A percentile compares a stretch with the other conserved stretches of the same genome.
Conservation (phyloP, 352 stramenopile genomes). For the Globisporangium splendens region DNA sequence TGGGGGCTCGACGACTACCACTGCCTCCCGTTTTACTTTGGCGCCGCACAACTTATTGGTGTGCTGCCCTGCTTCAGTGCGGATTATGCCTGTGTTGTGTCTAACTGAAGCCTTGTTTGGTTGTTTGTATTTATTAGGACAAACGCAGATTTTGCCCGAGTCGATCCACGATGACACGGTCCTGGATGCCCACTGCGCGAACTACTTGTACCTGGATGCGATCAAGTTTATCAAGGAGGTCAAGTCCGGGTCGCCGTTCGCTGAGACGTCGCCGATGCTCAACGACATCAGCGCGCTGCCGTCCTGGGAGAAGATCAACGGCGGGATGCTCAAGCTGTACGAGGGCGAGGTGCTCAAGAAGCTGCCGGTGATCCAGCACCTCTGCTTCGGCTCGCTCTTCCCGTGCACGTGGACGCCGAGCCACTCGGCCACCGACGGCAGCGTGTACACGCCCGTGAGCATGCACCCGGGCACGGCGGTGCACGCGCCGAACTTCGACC, state of each 20-base stretch:
- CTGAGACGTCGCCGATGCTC: conserved; percentile 93
- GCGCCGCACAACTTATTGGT: conserved; percentile 92
- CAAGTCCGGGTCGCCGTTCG: conserved; percentile 89
- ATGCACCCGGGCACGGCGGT: conserved; percentile 57
- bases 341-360: conserved; percentile 98
- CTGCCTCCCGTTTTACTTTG: conserved; percentile 98
- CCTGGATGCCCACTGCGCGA: conserved; percentile 50
- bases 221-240: conserved; percentile 92
- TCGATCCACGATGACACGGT: conserved; percentile 73
- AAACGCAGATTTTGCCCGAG: conserved; percentile 64
- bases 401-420: conserved; percentile 77
- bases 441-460: conserved; percentile 21
- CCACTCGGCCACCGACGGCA: conserved; percentile 41
- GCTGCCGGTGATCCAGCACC: conserved; percentile 97
- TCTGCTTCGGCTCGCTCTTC: conserved; percentile 95
- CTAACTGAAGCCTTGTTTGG: neutral
- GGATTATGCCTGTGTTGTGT: neutral
- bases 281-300: conserved; percentile 89
- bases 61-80: neutral
- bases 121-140: conserved; percentile 31
- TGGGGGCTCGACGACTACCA: conserved; percentile 99
- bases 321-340: conserved; percentile 89
- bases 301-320: conserved; percentile 91
- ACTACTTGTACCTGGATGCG: conserved; percentile 93
- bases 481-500: conserved; percentile 64